Base-by-base conservation (phyloP, 306 rosid genomes). In the Oxytropis ochrocephala region DNA sequence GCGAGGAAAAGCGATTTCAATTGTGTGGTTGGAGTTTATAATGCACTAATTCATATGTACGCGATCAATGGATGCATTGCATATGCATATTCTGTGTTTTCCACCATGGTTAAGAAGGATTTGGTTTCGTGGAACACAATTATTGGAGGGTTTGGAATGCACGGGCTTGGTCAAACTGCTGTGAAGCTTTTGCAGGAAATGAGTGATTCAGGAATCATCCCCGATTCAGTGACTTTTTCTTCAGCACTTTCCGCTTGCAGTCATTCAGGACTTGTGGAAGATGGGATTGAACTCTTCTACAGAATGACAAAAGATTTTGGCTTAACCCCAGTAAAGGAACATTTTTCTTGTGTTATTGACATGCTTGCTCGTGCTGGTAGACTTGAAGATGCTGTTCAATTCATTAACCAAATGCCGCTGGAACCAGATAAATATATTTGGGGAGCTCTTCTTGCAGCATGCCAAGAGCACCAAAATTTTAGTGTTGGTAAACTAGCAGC, bases 401-500 rank as follows among this genome's bases (percentile, higher is more conserved):
- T 82, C 50, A 82, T 82, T 39, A 43, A 74, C 17, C 50, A 29
- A 27, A 61, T 82, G 85, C 83, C 83, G 8, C 11, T 70, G 63
- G 75, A 61, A 44, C 81, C 83, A 43, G 67, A 82, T 75, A 77
- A 80, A 44, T 68, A 67, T 80, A 53, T 82, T 36, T 82, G 81
- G 89, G 87, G 87, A 27, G 85, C 89, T 74, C 62, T 85, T 16
- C 78, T 82, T 27, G 79, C 87, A 51, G 77, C 89, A 44, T 77
- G 83, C 77, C 85, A 47, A 38, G 83, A 79, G 38, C 78, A 82
- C 78, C 79, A 75, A 36, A 82, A 82, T 80, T 63, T 77, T 74
- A 71, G 68, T 11, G 61, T 77, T 24, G 87, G 79, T 42, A 72
- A 70, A 58, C 67, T 82, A 41, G 85, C 85, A 36, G 85, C 83